A percentile compares a stretch with the other conserved stretches of the same genome.
Conservation (phyloP, 2,329 filamentous ascomycete species). For the Pseudogymnoascus destructans region DNA sequence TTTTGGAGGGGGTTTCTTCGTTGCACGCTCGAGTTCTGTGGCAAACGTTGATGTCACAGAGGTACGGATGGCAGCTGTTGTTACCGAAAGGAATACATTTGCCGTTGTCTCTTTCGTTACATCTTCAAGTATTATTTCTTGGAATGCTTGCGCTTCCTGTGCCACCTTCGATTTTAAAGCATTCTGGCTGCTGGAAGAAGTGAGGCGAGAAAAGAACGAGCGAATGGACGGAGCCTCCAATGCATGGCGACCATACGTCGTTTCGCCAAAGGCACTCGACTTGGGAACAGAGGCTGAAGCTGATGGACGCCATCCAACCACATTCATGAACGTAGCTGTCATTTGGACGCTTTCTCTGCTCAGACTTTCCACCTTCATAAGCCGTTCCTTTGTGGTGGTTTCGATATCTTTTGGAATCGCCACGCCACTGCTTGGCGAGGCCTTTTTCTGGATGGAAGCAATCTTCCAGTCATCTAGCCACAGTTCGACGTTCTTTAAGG, state of each 20-base stretch:
- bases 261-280: constrained; percentile 13
- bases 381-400: constrained; percentile 67
- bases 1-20: constrained; percentile 91
- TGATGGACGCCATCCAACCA: constrained; percentile 69
- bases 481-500: constrained; percentile 74
- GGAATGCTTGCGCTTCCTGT: constrained; percentile 48
- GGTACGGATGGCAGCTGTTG: constrained; percentile 69
- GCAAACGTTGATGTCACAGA: constrained; percentile 61
- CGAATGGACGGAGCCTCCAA: constrained; percentile 50
- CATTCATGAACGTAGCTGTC: constrained; percentile 78
- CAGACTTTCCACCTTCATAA: constrained; percentile 77
- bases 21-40: constrained; percentile 81
- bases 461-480: constrained; percentile 82
- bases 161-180: constrained; percentile 41
- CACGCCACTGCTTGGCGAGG: constrained; percentile 61
- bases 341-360: constrained; percentile 83
- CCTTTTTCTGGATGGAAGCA: constrained; percentile 68
- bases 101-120: constrained; percentile 57
- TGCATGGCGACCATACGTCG: constrained; percentile 33
- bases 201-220: constrained; percentile 71
- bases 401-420: constrained; percentile 67
- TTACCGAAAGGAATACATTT: constrained; percentile 79
- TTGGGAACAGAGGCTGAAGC: constrained; percentile 27
- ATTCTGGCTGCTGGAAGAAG: constrained; percentile 40
- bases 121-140: constrained; percentile 55